Base-by-base conservation (phyloP, 2,329 filamentous ascomycete genomes). In the Macrophomina tecta region DNA sequence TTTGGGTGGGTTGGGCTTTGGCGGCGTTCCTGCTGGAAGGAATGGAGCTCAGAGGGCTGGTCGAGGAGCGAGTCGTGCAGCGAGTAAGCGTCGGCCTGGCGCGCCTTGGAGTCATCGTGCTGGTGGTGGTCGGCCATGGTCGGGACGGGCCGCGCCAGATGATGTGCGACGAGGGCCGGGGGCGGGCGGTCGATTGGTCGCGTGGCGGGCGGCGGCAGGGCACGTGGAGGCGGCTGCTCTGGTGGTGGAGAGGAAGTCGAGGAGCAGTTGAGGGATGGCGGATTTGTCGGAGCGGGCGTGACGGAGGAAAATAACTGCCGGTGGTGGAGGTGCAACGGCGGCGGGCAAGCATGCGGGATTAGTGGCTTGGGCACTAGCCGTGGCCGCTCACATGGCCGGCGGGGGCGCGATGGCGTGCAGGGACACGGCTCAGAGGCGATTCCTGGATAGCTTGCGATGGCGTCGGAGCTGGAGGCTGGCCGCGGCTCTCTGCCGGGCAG, bases 41-140 rank as follows among this genome's bases (percentile, higher is more conserved):
- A 23, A 6, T 53, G 64, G 53, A 14, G 53, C 52, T 52, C 23
- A 28, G 34, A 7, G n/a, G 61, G n/a, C 53, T 66, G 64, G 12
- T 53, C 64, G 36, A 66, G 32, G 12, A 66, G 55, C 18, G 53
- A 60, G 46, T 61, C 55, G 55, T 66, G 64, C 8, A 66, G 55
- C 38, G 65, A 67, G 48, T 16, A 28, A 40, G 36, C 18, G 42
- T 65, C 53, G 6, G 52, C 5, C 12, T 65, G 40, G 30, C n/a
- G 55, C 3, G 30, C 16, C 30, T 53, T 40, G 8, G 16, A 30
- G 51, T 34, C 11, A 5, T 45, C 42, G 11, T 45, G 42, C 5
- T 36, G 51, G 7, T 62, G 30, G 8, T 32, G 53, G 53, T 49
- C 45, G 64, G 52, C 30, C 52, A 66, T 60, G 64, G 9, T 36